phyloP scores from a whole-genome alignment of 495 filamentous ascomycete species.

The Pseudoneurospora amorphoporcata region DNA sequence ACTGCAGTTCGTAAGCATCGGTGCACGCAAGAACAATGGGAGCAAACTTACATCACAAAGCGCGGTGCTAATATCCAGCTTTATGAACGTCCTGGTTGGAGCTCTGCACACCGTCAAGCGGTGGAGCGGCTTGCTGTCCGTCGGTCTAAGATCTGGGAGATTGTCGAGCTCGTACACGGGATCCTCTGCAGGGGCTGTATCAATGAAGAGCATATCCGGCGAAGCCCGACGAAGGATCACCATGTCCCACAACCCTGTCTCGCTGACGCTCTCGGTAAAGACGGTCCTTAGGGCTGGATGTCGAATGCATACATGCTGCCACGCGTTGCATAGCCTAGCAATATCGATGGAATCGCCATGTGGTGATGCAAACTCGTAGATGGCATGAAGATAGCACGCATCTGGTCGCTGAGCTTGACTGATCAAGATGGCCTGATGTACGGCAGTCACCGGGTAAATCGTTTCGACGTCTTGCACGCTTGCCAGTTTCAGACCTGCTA shows the following conservation, averaged over 20 bases:
- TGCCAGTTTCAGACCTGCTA: slow-evolving; percentile 40
- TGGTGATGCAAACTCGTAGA: slow-evolving; percentile 45
- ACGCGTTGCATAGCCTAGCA: slow-evolving; percentile 34
- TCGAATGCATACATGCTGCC: slow-evolving; percentile 29
- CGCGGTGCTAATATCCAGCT: slow-evolving; percentile 36
- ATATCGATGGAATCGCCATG: slow-evolving; percentile 28
- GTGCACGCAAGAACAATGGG: too few species aligned
- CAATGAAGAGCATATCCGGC: slow-evolving; percentile 39
- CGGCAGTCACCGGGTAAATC: slow-evolving; percentile 54
- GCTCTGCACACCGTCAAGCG: slow-evolving; percentile 36
- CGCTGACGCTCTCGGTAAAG: slow-evolving; percentile 33
- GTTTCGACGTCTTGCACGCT: slow-evolving; percentile 36
- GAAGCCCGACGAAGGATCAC: slow-evolving; percentile 32
- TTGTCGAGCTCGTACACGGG: slow-evolving; percentile 31
- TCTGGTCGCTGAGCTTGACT: slow-evolving; percentile 46
- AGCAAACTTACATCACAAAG: slow-evolving; percentile 27
- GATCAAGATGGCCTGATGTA: slow-evolving; percentile 58
- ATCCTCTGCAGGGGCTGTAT: slow-evolving; percentile 29
- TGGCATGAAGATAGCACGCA: slow-evolving; percentile 50
- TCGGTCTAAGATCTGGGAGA: slow-evolving; percentile 24
- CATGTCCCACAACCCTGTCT: slow-evolving; percentile 30
- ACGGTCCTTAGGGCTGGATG: slow-evolving; percentile 34
- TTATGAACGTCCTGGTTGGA: slow-evolving; percentile 31
- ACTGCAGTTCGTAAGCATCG: slow-evolving; percentile 9
- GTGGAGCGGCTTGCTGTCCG: slow-evolving; percentile 31